phyloP scores from a whole-genome alignment of 805 yeast species.

The Suhomyces emberorum region DNA sequence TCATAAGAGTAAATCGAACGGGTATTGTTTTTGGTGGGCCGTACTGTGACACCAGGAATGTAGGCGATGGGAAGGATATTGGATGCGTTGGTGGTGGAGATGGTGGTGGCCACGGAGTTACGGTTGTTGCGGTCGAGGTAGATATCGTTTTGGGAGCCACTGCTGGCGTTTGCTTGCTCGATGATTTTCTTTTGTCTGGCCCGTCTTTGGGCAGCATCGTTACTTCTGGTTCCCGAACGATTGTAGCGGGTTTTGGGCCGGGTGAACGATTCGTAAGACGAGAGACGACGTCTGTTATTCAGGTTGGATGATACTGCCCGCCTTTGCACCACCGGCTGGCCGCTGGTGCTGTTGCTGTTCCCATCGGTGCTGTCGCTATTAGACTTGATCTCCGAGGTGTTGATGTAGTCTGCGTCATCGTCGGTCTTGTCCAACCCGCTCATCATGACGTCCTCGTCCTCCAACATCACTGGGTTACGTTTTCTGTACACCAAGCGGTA shows the following conservation, averaged over 20 bases:
- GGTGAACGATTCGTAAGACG: constrained; percentile 44
- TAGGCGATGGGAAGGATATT: constrained; percentile 89
- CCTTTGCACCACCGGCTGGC: constrained; percentile 1
- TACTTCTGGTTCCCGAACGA: constrained; percentile 9
- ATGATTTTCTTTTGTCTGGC: constrained; percentile 15
- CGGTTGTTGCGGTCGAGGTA: constrained; percentile 23
- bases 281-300: constrained; percentile 20
- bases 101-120: constrained; percentile 55
- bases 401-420: constrained; percentile 8
- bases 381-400: constrained; percentile 6
- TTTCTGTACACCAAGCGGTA: constrained; percentile 32
- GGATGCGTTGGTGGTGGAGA: constrained; percentile 71
- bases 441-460: constrained; percentile 23
- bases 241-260: constrained; percentile 42
- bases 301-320: constrained; percentile 4
- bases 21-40: constrained; percentile 45
- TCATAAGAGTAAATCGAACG: constrained; percentile 45
- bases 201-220: constrained; percentile 7
- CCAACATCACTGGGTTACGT: constrained; percentile 25
- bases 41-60: constrained; percentile 86
- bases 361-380: constrained; percentile 4
- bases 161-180: constrained; percentile 12
- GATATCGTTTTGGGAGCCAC: constrained; percentile 7
- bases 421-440: constrained; percentile 6
- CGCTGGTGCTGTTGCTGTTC: constrained; percentile 2